Percentiles rank a stretch among this genome's conserved stretches.
phyloP scores from a whole-genome alignment of 371 early-diverging fungal species.

The Mortierella sp. region DNA sequence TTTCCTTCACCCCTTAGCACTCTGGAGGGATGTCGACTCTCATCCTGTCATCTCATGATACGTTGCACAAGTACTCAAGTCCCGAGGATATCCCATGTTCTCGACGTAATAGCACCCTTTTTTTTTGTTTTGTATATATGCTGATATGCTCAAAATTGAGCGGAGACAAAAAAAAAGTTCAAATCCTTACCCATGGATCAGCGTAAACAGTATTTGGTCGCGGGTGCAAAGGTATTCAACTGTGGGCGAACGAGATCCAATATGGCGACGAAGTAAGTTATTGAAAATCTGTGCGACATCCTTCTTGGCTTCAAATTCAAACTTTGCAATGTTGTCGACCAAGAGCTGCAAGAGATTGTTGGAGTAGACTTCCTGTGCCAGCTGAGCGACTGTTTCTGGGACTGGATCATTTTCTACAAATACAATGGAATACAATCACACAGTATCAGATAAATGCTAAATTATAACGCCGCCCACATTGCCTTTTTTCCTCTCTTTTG shows the following conservation, averaged over 20 bases:
- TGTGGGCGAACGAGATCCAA: slow-evolving; percentile 95
- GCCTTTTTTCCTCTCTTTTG: background rate
- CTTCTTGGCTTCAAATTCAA: slow-evolving; percentile 99
- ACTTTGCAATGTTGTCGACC: slow-evolving; percentile 85
- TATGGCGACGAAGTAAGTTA: slow-evolving; percentile 93
- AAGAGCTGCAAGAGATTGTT: slow-evolving; percentile 89
- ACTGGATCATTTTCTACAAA: slow-evolving; percentile 84
- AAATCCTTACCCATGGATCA: slow-evolving; percentile 82
- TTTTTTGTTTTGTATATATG: background rate
- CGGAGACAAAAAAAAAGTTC: slow-evolving; percentile 3
- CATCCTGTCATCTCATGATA: slow-evolving; percentile 1
- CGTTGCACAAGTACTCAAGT: background rate
- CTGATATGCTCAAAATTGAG: background rate
- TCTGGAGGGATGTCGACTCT: background rate
- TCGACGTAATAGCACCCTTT: slow-evolving; percentile 2
- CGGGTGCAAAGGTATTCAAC: slow-evolving; percentile 92
- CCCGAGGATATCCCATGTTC: slow-evolving; percentile 5
- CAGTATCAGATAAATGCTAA: background rate
- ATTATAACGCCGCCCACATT: background rate
- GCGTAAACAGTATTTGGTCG: slow-evolving; percentile 83
- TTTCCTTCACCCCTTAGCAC: slow-evolving; percentile 2
- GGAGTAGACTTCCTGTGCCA: slow-evolving; percentile 95
- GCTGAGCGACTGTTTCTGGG: slow-evolving; percentile 92
- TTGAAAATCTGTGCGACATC: slow-evolving; percentile 98
- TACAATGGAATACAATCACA: background rate